Evolutionary conservation across 352 stramenopile genomes (phyloP).

Genomic region (Globisporangium mamillatum): DNA sequence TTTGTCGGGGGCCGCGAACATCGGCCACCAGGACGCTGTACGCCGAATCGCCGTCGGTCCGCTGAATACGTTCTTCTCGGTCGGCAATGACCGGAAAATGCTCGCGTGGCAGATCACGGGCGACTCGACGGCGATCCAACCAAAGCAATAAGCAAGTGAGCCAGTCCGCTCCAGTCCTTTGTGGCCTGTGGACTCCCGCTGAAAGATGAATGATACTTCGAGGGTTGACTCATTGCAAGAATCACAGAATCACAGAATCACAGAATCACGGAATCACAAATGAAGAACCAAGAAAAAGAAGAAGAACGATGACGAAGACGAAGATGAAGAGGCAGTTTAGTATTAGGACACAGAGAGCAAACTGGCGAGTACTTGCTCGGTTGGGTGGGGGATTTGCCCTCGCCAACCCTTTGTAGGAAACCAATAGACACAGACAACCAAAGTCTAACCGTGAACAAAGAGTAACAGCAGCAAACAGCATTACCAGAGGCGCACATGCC

Average conservation of each 20-base stretch:
- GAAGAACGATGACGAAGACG: neutral
- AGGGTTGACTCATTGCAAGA: neutral
- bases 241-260: neutral
- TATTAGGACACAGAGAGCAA: neutral
- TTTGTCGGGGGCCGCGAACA: constrained; percentile 52
- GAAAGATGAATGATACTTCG: neutral
- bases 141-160: constrained; percentile 53
- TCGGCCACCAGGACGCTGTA: constrained; percentile 72
- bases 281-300: neutral
- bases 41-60: constrained; percentile 71
- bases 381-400: neutral
- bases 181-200: neutral
- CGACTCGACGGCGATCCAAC: constrained; percentile 61
- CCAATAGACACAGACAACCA: neutral
- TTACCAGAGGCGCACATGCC: neutral
- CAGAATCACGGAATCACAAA: neutral
- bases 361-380: neutral
- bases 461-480: neutral
- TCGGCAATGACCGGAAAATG: constrained; percentile 78
- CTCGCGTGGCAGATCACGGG: constrained; percentile 86
- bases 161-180: neutral
- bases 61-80: constrained; percentile 81
- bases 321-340: constrained; percentile 17
- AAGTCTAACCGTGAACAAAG: neutral
- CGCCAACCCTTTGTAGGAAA: neutral